Percentiles rank a stretch among this genome's conserved stretches.
These are phyloP conservation scores for Pilasporangium apinafurcum DNA, from an alignment of 352 stramenopile genomes.

Conservation along the genomic window DNA sequence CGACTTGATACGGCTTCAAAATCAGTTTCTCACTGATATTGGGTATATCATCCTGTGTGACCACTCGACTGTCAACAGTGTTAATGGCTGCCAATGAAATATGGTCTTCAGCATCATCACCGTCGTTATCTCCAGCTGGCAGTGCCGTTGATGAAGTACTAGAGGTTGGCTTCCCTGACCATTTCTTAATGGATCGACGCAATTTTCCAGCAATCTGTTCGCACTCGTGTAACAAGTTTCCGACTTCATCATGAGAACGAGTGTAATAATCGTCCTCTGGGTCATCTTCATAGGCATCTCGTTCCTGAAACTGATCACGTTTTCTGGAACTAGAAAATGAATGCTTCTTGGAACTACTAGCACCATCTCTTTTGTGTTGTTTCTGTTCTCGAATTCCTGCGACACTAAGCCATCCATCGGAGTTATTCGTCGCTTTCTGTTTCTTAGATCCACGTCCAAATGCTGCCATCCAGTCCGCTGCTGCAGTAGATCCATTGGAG, in stretches of 20 bases:
- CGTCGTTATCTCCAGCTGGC: conserved; percentile 31
- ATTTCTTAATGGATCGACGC: conserved; percentile 49
- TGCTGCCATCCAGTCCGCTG: conserved; percentile 48
- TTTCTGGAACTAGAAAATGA: too few species aligned
- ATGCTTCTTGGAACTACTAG: too few species aligned
- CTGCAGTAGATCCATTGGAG: neutral
- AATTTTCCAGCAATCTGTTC: conserved; percentile 55
- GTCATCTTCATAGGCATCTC: conserved; percentile 23
- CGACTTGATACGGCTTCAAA: conserved; percentile 83
- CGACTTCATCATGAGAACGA: conserved; percentile 65
- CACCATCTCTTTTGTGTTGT: conserved; percentile 4
- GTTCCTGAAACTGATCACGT: conserved; percentile 1
- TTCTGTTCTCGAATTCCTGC: conserved; percentile 9
- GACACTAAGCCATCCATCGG: too few species aligned
- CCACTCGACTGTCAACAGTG: conserved; percentile 21
- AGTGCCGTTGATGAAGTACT: conserved; percentile 14
- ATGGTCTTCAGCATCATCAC: conserved; percentile 25
- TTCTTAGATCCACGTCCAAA: conserved; percentile 22
- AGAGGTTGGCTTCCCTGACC: conserved; percentile 31
- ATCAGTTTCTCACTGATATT: conserved; percentile 60
- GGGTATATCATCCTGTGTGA: conserved; percentile 68
- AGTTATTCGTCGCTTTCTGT: neutral
- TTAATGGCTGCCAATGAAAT: conserved; percentile 54
- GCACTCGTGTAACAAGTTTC: conserved; percentile 57
- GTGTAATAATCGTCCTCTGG: conserved; percentile 39